Evolutionary conservation across 2,329 filamentous ascomycete genomes (phyloP), one percentile per base, ranked within the genome.

Genomic region (Aplosporella prunicola): DNA sequence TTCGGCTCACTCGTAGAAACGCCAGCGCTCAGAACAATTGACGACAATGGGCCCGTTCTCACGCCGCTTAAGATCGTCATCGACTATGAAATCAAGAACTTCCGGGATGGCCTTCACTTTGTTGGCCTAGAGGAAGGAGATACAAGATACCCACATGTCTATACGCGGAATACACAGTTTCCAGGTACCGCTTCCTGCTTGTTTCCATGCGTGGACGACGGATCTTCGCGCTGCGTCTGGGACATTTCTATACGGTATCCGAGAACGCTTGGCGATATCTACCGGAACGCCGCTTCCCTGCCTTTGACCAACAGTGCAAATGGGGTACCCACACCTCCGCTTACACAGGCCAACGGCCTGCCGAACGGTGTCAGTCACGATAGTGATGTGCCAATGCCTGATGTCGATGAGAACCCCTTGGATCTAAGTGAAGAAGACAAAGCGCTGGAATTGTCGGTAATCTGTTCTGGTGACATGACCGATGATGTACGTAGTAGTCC

Each of bases 141-240:
- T 55, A 69, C 70, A 39, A 76, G 88, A 43, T 98, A 88, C 57
- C 87, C 91, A 0, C 89, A 98, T 63, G 79, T 84, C 32, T 98
- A 93, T 58, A 93, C 89, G 1, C 80, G 80, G 26, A 87, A 89
- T 52, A 82, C 80, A 2, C 67, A 81, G 27, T 80, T 83, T 43
- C 77, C 86, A 0, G 87, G 88, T 20, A 80, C 78, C 13, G 80
- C 86, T 1, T 89, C 80, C 31, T 88, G 81, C 48, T 76, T 96
- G 17, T 98, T 98, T 51, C 91, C 91, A 1, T 96, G 91, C 56
- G 72, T 96, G 35, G 91, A 98, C 55, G 83, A 93, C 53, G 76
- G 82, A 16, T 78, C 78, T 22, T 80, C 83, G 40, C 75, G 86
- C 39, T 89, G 81, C 52, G 78, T 80, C 9, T 98, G 91, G 84